Percentiles rank a stretch among this genome's conserved stretches.
phyloP scores from a whole-genome alignment of 2,329 filamentous ascomycete species.

The Fusarium nodosum region DNA sequence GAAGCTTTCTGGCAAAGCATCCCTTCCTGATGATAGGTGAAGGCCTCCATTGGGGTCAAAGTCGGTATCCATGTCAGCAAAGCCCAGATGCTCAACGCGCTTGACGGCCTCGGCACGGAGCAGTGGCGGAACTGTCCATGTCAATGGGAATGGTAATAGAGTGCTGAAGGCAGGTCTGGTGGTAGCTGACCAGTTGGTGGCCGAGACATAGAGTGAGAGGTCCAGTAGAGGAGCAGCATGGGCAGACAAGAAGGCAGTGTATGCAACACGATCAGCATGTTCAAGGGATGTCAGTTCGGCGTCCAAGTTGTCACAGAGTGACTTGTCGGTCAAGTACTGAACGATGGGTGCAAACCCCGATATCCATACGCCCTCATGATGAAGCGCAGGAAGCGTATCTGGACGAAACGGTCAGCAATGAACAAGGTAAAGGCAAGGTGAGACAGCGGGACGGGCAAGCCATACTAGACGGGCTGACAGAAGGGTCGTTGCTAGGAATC shows the following conservation, averaged over 20 bases:
- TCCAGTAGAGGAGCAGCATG: constrained; percentile 84
- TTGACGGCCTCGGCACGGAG: constrained; percentile 78
- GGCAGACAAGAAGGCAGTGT: constrained; percentile 78
- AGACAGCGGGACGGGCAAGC: constrained; percentile 40
- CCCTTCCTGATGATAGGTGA: constrained; percentile 55
- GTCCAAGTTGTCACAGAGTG: constrained; percentile 57
- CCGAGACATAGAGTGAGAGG: constrained; percentile 90
- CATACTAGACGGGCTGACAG: constrained; percentile 78
- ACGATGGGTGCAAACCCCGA: constrained; percentile 74
- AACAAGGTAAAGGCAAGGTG: constrained; percentile 31
- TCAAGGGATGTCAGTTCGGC: constrained; percentile 56
- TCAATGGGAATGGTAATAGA: constrained; percentile 86
- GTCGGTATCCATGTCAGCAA: constrained; percentile 77
- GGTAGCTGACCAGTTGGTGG: constrained; percentile 82
- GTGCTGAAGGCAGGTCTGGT: constrained; percentile 85
- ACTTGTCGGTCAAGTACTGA: constrained; percentile 63
- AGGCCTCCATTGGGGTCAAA: constrained; percentile 57
- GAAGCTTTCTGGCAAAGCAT: constrained; percentile 58
- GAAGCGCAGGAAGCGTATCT: constrained; percentile 70
- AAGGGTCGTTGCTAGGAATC: constrained; percentile 79
- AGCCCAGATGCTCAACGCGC: constrained; percentile 77
- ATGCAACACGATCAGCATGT: constrained; percentile 64
- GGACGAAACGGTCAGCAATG: constrained; percentile 41
- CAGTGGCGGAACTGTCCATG: constrained; percentile 85
- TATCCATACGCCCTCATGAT: constrained; percentile 66